A percentile compares a stretch with the other conserved stretches of the same genome.
Evolutionary conservation across 176 grass and related monocot species (phyloP).

Genomic region (Alopecurus myosuroides): DNA sequence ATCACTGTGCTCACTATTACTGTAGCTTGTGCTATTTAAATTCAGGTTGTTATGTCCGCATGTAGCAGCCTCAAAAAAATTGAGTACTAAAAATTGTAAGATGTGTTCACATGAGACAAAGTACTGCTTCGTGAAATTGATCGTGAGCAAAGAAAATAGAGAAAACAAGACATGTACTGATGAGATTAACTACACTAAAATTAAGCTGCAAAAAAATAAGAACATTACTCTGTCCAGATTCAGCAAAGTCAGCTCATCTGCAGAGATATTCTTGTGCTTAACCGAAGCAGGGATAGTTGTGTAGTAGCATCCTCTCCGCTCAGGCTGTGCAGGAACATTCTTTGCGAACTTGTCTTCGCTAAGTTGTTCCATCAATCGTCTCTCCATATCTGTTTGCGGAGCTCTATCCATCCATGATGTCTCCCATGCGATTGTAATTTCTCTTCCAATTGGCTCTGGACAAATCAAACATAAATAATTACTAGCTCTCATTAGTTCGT

Average conservation of each 20-base stretch:
- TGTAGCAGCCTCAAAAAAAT: background rate
- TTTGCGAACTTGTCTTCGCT: conserved; percentile 57
- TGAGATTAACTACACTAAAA: background rate
- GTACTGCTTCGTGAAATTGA: background rate
- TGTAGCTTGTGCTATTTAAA: background rate
- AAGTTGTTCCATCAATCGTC: conserved; percentile 64
- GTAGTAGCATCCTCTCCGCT: conserved; percentile 70
- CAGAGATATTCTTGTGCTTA: conserved; percentile 50
- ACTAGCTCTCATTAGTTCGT: background rate
- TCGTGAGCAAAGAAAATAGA: background rate
- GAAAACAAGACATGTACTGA: background rate
- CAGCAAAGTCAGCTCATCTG: conserved; percentile 68
- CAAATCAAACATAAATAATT: background rate
- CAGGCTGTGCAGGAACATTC: conserved; percentile 27
- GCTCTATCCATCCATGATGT: conserved; percentile 55
- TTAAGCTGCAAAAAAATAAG: background rate
- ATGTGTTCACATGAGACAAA: background rate
- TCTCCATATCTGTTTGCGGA: conserved; percentile 64
- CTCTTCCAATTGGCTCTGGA: conserved; percentile 77
- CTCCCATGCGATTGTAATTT: conserved; percentile 76
- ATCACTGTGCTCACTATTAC: background rate
- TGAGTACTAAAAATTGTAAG: background rate
- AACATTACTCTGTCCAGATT: conserved; percentile 92
- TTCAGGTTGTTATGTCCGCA: background rate
- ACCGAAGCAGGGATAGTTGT: conserved; percentile 72